These are phyloP conservation scores for Podila epicladia DNA, from an alignment of 192 early-diverging fungal species.

Conservation along the genomic window DNA sequence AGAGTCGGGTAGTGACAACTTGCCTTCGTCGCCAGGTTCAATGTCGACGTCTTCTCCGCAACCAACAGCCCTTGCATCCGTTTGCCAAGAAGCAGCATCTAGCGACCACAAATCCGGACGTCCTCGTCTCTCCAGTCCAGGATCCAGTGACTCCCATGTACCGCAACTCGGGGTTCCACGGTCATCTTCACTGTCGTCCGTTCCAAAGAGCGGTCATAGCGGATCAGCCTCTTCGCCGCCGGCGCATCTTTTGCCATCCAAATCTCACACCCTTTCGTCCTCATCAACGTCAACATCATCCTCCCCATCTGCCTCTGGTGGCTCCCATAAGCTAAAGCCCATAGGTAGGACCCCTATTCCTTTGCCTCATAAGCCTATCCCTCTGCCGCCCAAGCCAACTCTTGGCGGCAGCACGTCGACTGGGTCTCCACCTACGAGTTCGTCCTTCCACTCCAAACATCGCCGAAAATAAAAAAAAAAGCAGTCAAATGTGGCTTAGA, in stretches of 20 bases:
- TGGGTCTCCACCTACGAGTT: neutral
- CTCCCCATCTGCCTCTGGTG: neutral
- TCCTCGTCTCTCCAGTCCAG: neutral
- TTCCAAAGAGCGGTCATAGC: neutral
- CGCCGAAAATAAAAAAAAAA: slow-evolving; percentile 5
- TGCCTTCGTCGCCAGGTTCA: neutral
- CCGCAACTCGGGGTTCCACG: neutral
- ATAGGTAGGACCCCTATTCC: slow-evolving; percentile 26
- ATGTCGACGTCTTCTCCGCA: neutral
- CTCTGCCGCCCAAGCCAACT: slow-evolving; percentile 25
- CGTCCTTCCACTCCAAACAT: neutral
- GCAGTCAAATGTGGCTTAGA: slow-evolving; percentile 1
- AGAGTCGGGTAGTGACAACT: neutral
- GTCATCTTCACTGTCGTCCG: neutral
- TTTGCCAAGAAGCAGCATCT: neutral
- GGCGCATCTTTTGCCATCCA: neutral
- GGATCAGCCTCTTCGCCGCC: neutral
- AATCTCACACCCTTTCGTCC: neutral
- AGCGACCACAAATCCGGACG: neutral
- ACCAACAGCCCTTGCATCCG: neutral
- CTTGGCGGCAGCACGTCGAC: neutral
- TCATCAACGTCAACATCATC: neutral
- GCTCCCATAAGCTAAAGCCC: slow-evolving; percentile 10
- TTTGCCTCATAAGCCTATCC: slow-evolving; percentile 37
- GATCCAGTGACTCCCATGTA: neutral